Base-by-base conservation (phyloP, 192 early-diverging fungal genomes). In the Entomortierella beljakovae region DNA sequence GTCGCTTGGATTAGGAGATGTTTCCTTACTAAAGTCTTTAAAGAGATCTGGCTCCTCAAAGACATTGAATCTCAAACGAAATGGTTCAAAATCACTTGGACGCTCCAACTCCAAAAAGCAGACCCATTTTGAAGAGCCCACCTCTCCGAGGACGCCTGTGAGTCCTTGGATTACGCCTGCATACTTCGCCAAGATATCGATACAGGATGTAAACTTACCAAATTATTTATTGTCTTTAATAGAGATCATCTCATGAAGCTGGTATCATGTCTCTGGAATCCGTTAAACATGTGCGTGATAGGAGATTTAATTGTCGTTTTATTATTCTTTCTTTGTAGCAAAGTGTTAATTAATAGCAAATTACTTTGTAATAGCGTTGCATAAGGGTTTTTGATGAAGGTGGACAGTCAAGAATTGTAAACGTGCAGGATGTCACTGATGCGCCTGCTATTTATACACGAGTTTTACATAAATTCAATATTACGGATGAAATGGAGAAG, bases 381-480 rank as follows among this genome's bases (percentile, higher is more conserved):
- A 89, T 97, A 23, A 83, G 91, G 31, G 92, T 97, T 11, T 85
- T 89, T 52, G 93, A 94, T n/a, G 89, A 93, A 15, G 90, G 92
- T 49, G 89, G 92, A 38, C 90, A 96, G 66, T 86, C 86, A 8
- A 90, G 94, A 48, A 90, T 92, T 28, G 93, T 98, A 33, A 85
- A 93, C 49, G 90, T 97, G 25, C 86, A 89, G 33, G 87, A 89
- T 65, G 81, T 90, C 10, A 89, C 80, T 51, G 92, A 93, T 32
- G 92, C 93, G 1, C 68, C 70, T 28, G 81, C 85, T 26, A 91
- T 98, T 22, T 84, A 95, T 66, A 81, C 86, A 46, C 86, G 84
- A 38, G 89, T 98, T 5, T 80, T 94, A 46, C 86, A 88, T 64
- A 95, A 96, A 57, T 98, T 98, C 81, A 90, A 93, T 38, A 89